Evolutionary conservation across 1,284 basidiomycete genomes (phyloP), one percentile per base, ranked within the genome.

Genomic region (Papiliotrema laurentii): DNA sequence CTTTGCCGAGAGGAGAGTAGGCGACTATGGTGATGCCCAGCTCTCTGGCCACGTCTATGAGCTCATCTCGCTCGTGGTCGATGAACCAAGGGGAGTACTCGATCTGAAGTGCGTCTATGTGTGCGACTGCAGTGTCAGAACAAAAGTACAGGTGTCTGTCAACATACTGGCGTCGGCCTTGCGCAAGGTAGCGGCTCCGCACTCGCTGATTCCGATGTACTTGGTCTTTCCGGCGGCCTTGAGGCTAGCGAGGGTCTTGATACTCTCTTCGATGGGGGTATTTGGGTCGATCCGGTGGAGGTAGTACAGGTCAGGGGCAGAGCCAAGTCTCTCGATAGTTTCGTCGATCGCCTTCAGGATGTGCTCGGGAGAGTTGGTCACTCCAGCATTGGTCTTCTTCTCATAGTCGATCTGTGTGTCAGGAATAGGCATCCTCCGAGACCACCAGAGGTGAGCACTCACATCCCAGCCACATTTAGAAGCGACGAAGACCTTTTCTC

Each of bases 111-210:
- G 74, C 73, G 46, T 75, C 73, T 51, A 76, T 74, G 42, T 75
- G 65, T 10, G 61, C 69, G 42, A 75, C 64, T 60, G 56, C 35
- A 44, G 47, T 50, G 39, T 54, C 38, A 30, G 14, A 31, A 53
- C 1, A 16, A 22, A 10, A 38, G 25, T 5, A 1, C 33, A 24
- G 3, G 18, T 10, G 30, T 7, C 10, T 38, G 27, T 22, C 39
- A 45, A 57, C 66, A 63, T 33, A 72, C 61, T 57, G 21, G 55
- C 52, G 31, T 81, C 77, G 4, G 85, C 85, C 37, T 83, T 80
- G 5, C 83, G 78, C 13, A 87, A 76, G 0, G 82, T 83, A 1
- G 68, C 72, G 1, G 78, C 77, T 1, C 78, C 80, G 49, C 78
- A 76, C 60, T 86, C 84, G 41, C 81, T 84, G 19, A 75, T 53